These are phyloP conservation scores for Trichoderma breve DNA, from an alignment of 2,329 filamentous ascomycete genomes.

Conservation along the genomic window DNA sequence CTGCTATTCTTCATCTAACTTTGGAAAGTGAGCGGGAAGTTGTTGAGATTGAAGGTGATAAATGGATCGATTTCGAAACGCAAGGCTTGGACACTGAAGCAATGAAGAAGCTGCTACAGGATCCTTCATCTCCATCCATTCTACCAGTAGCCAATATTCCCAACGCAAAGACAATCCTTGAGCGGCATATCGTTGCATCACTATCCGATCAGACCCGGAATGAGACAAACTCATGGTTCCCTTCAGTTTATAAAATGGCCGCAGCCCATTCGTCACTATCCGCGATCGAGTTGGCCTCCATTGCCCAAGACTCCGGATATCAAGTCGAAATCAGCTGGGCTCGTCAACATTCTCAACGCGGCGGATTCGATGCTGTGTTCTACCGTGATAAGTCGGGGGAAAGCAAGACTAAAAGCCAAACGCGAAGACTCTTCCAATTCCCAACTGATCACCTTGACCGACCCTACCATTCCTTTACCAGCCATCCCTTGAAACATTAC, in stretches of 20 bases:
- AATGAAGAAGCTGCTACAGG: not conserved
- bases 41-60: not conserved
- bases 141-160: not conserved
- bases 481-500: not conserved
- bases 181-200: not conserved
- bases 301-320: not conserved
- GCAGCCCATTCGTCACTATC: not conserved
- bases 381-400: rapidly evolving
- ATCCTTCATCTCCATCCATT: not conserved
- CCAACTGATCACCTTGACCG: not conserved
- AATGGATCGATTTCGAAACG: not conserved
- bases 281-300: not conserved
- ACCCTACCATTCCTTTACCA: not conserved
- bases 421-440: not conserved
- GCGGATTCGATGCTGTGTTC: not conserved
- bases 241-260: not conserved
- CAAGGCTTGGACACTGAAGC: not conserved
- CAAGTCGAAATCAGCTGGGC: not conserved
- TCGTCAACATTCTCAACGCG: not conserved
- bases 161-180: not conserved
- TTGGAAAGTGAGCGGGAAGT: not conserved
- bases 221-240: not conserved
- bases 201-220: not conserved
- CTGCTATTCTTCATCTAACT: not conserved
- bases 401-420: not conserved